Conservation (phyloP, 2,329 filamentous ascomycete genomes). For the Colletotrichum trifolii region DNA sequence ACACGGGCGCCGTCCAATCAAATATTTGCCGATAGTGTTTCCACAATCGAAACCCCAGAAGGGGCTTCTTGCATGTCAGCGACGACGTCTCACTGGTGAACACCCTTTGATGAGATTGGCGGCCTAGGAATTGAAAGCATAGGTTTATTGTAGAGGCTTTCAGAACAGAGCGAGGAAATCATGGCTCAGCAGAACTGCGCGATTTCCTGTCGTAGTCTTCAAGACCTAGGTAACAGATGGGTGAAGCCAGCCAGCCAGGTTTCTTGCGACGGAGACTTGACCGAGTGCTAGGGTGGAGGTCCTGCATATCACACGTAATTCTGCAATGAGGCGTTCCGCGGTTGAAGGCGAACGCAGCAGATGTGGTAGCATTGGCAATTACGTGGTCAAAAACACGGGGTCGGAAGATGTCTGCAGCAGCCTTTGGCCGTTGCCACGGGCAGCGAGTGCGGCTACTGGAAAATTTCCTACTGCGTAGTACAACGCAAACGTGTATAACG, state of each 20-base stretch:
- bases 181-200: not conserved
- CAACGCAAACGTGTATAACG: too few species aligned
- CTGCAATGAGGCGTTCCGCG: not conserved
- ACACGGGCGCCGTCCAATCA: slow-evolving; percentile 22
- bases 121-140: too few species aligned
- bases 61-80: not conserved
- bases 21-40: slow-evolving; percentile 26
- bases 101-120: too few species aligned
- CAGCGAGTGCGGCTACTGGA: not conserved
- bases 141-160: too few species aligned
- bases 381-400: slow-evolving; percentile 16
- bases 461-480: too few species aligned
- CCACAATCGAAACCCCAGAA: slow-evolving; percentile 5
- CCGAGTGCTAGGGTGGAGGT: slow-evolving; percentile 3
- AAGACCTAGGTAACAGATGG: slow-evolving; percentile 13
- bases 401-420: slow-evolving; percentile 29
- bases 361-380: slow-evolving; percentile 23
- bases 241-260: not conserved
- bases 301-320: too few species aligned
- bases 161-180: too few species aligned
- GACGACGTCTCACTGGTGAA: slow-evolving; percentile 3
- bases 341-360: slow-evolving; percentile 20
- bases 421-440: slow-evolving; percentile 5
- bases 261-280: slow-evolving; percentile 8
- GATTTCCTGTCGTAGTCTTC: not conserved